Evolutionary conservation across 768 basidiomycete genomes (phyloP).

Genomic region (Piloderma croceum): DNA sequence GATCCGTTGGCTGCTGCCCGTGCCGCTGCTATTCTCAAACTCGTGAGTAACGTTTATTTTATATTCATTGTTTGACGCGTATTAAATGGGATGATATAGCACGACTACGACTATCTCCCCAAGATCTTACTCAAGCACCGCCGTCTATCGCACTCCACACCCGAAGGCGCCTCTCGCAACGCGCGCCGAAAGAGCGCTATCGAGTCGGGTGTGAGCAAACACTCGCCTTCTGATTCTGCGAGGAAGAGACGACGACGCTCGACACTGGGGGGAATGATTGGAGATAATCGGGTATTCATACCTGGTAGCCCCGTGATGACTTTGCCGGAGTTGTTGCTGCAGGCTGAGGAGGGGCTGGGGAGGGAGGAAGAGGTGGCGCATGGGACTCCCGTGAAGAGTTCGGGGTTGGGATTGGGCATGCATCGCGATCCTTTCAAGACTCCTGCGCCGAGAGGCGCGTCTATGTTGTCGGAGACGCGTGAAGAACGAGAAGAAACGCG

Average conservation of each 20-base stretch:
- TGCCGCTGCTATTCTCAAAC: constrained; percentile 89
- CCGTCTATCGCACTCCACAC: constrained; percentile 27
- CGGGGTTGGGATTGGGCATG: too few relatives aligned
- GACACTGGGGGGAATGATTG: constrained; percentile 37
- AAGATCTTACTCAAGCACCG: constrained; percentile 34
- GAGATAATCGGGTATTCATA: constrained; percentile 45
- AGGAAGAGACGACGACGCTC: constrained; percentile 17
- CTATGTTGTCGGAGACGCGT: background rate
- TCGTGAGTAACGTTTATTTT: constrained; percentile 43
- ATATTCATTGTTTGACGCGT: constrained; percentile 2
- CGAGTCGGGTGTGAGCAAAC: constrained; percentile 29
- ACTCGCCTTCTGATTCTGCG: constrained; percentile 3
- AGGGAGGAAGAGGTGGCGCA: constrained; percentile 21
- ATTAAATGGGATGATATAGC: constrained; percentile 34
- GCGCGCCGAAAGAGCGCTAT: constrained; percentile 32
- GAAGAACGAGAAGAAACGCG: constrained; percentile 6
- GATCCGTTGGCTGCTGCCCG: constrained; percentile 85
- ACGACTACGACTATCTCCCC: constrained; percentile 82
- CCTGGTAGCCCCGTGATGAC: constrained; percentile 50
- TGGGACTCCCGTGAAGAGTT: constrained; percentile 16
- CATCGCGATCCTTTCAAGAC: constrained; percentile 1
- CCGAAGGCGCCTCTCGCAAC: constrained; percentile 28
- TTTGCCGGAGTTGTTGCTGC: constrained; percentile 49
- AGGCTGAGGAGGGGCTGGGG: constrained; percentile 51
- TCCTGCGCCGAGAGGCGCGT: constrained; percentile 3